phyloP scores from a whole-genome alignment of 192 early-diverging fungal species.

The Coemansia sp. region DNA sequence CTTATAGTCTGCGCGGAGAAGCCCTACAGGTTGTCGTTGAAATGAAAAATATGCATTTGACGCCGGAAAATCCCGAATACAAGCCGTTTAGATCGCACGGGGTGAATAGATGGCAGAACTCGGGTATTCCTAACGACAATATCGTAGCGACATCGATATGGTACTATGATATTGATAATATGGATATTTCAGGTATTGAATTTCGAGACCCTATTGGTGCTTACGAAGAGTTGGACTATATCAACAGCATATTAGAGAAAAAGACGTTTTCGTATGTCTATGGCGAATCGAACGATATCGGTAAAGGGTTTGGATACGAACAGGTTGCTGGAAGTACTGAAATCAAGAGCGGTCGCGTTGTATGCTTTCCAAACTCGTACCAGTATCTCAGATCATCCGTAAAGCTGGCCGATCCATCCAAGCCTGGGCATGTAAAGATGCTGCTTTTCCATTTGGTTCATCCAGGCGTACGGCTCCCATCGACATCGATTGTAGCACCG shows the following conservation, averaged over 20 bases:
- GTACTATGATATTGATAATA: constrained; percentile 67
- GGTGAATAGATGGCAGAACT: constrained; percentile 64
- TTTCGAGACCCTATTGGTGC: constrained; percentile 49
- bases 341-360: constrained; percentile 51
- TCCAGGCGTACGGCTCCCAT: constrained; percentile 51
- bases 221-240: not conserved
- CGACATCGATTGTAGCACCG: constrained; percentile 59
- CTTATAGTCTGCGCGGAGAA: constrained; percentile 28
- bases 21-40: constrained; percentile 64
- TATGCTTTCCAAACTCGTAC: constrained; percentile 68
- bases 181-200: constrained; percentile 54
- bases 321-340: constrained; percentile 48
- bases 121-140: constrained; percentile 64
- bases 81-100: too few relatives aligned
- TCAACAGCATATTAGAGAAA: constrained; percentile 1
- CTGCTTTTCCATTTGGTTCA: constrained; percentile 68
- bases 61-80: constrained; percentile 60
- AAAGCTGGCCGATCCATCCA: constrained; percentile 52
- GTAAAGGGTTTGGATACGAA: not conserved
- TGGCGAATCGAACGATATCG: constrained; percentile 33
- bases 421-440: constrained; percentile 61
- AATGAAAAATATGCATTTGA: constrained; percentile 63
- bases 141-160: constrained; percentile 70
- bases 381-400: constrained; percentile 65
- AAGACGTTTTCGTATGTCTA: not conserved